Percentiles rank a stretch among this genome's conserved stretches.
phyloP scores from a whole-genome alignment of 768 basidiomycete genomes.

The Leccinum fibrillosum region DNA sequence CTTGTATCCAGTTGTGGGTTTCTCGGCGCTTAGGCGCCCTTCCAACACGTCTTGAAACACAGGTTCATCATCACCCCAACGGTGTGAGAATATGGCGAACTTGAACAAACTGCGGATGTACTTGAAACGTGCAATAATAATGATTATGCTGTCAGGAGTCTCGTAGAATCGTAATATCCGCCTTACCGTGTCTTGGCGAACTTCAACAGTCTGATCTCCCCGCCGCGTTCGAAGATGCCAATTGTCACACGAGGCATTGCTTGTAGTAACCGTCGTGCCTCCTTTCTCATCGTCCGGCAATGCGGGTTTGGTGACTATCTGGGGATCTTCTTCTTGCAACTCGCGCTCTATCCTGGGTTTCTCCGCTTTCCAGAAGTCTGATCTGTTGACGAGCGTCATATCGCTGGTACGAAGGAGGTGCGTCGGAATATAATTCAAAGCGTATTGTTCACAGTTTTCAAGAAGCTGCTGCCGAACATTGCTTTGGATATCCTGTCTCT shows the following conservation, averaged over 20 bases:
- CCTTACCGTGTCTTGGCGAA: constrained; percentile 1
- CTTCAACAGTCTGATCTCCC: background rate
- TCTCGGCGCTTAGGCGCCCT: background rate
- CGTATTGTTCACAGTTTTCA: background rate
- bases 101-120: constrained; percentile 13
- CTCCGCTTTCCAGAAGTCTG: constrained; percentile 13
- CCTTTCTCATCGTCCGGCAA: background rate
- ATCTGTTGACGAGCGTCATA: constrained; percentile 12
- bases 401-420: constrained; percentile 16
- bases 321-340: background rate
- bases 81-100: constrained; percentile 20
- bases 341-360: constrained; percentile 1
- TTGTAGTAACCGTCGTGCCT: background rate
- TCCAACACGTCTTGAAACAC: constrained; percentile 8
- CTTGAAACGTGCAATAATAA: constrained; percentile 3
- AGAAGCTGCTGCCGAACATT: background rate
- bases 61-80: constrained; percentile 21
- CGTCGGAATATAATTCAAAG: constrained; percentile 19
- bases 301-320: background rate
- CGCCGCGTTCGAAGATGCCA: background rate
- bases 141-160: background rate
- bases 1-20: constrained; percentile 10
- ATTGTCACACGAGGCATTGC: background rate
- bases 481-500: background rate
- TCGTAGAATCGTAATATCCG: background rate